Conservation (phyloP, 2,329 filamentous ascomycete genomes). For the Sarocladiaceae sp. region DNA sequence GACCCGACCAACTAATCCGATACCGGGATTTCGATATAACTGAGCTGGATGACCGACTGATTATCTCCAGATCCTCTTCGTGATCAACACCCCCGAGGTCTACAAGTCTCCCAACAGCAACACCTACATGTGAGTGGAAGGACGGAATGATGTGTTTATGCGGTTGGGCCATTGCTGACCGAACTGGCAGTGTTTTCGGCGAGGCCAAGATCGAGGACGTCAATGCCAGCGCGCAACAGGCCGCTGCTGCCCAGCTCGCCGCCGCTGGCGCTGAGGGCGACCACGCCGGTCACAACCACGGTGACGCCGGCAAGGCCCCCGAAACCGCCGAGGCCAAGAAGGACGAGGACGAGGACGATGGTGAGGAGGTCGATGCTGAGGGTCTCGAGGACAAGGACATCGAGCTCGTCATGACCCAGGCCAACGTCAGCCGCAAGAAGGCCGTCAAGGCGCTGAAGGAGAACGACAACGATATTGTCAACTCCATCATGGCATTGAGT, state of each 20-base stretch:
- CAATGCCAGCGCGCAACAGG: conserved; percentile 95
- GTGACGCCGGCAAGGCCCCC: conserved; percentile 57
- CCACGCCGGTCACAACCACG: conserved; percentile 67
- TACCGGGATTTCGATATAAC: neutral
- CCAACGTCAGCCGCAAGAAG: conserved; percentile 95
- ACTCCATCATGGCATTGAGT: conserved; percentile 98
- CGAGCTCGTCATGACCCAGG: conserved; percentile 97
- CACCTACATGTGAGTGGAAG: conserved; percentile 95
- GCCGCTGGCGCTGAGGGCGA: conserved; percentile 59
- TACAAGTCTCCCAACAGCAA: conserved; percentile 99
- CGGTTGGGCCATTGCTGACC: conserved; percentile 11
- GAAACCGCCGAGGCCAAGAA: conserved; percentile 62
- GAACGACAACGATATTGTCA: conserved; percentile 99
- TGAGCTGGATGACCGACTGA: neutral
- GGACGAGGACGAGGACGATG: conserved; percentile 84
- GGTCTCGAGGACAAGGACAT: conserved; percentile 99
- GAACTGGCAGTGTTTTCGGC: conserved; percentile 75
- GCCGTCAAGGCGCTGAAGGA: conserved; percentile 97
- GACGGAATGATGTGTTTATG: neutral
- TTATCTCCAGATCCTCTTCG: conserved; percentile 84
- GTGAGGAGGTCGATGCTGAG: conserved; percentile 89
- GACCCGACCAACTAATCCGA: neutral
- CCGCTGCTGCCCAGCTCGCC: conserved; percentile 91
- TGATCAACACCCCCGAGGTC: conserved; percentile 99
- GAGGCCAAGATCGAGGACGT: conserved; percentile 99